These are phyloP conservation scores for Cutaneotrichosporon mucoides DNA, from an alignment of 1,284 basidiomycete genomes.

Conservation along the genomic window DNA sequence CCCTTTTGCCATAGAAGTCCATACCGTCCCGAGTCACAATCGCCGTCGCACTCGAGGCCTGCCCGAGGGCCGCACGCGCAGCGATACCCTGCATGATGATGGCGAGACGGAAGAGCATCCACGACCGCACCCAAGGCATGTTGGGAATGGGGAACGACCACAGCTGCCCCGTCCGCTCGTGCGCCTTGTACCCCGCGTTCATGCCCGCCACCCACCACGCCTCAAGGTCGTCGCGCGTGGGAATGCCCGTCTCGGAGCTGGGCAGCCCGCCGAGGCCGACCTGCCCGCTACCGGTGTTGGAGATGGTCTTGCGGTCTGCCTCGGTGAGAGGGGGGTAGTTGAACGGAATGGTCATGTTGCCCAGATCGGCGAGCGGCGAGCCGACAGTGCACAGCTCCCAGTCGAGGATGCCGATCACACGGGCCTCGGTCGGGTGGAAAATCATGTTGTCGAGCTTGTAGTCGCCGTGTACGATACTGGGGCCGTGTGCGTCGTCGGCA, in stretches of 20 bases:
- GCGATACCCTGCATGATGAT: slow-evolving; percentile 92
- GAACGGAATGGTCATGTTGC: slow-evolving; percentile 58
- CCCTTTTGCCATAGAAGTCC: slow-evolving; percentile 62
- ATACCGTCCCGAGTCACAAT: slow-evolving; percentile 55
- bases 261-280: slow-evolving; percentile 61
- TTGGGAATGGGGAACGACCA: slow-evolving; percentile 42
- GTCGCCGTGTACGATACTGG: slow-evolving; percentile 77
- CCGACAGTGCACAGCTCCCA: slow-evolving; percentile 95
- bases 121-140: slow-evolving; percentile 39
- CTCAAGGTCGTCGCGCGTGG: slow-evolving; percentile 65
- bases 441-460: slow-evolving; percentile 95
- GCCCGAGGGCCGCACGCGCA: slow-evolving; percentile 74
- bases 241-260: slow-evolving; percentile 58
- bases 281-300: background rate
- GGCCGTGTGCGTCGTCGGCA: slow-evolving; percentile 62
- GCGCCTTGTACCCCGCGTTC: slow-evolving; percentile 33
- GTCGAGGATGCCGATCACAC: slow-evolving; percentile 89
- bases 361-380: slow-evolving; percentile 81
- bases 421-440: slow-evolving; percentile 85
- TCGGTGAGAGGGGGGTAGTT: slow-evolving; percentile 3
- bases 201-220: slow-evolving; percentile 45
- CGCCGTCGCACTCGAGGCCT: slow-evolving; percentile 79
- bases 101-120: slow-evolving; percentile 58
- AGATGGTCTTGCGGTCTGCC: background rate
- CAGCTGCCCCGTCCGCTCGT: slow-evolving; percentile 11